Base-by-base conservation (phyloP, 2,329 filamentous ascomycete genomes). In the Xylariaceae sp. region DNA sequence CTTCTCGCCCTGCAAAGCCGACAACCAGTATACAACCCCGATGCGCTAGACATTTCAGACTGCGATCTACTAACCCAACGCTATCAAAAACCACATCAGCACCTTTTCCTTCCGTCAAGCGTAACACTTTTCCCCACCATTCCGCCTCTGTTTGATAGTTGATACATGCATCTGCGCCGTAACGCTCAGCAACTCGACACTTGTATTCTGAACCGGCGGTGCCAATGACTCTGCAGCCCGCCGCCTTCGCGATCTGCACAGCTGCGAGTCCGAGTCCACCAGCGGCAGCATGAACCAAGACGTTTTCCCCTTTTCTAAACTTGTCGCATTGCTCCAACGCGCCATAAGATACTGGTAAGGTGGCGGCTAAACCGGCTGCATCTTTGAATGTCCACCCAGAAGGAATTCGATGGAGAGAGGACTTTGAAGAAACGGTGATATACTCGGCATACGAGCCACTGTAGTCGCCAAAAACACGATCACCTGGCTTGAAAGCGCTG, bases 11-110 rank as follows among this genome's bases (percentile, higher is more conserved):
- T 1, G 37, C 36, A 24, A 50, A 50, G 3, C 36, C 37, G n/a
- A 50, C 29, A 18, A 42, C 26, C 20, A 50, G 15, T 18, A 50
- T 15, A 6, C 37, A 16, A 2, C 37, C 46, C 3, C 46, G 36
- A 24, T 50, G 35, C 2, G 37, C 36, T 8, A 50, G 29, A 15
- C 37, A 50, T 23, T 50, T 42, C 26, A 42, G 18, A 18, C 37
- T 50, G 18, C 26, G 37, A 23, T 33, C 37, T 6, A 42, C 46
- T 3, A 50, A 37, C 16, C 46, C 37, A 13, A 50, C 46, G n/a
- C 24, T 50, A 15, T 41, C 46, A n/a, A 50, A 50, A 10, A 42
- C 37, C 6, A 50, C 7, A 23, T 50, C 46, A 4, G 35, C 46
- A 10, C 37, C 46, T 2, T 50, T n/a, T 13, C 15, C 33, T 3